Conservation (phyloP, 345 rosid species). For the Mallotus nudiflorus region DNA sequence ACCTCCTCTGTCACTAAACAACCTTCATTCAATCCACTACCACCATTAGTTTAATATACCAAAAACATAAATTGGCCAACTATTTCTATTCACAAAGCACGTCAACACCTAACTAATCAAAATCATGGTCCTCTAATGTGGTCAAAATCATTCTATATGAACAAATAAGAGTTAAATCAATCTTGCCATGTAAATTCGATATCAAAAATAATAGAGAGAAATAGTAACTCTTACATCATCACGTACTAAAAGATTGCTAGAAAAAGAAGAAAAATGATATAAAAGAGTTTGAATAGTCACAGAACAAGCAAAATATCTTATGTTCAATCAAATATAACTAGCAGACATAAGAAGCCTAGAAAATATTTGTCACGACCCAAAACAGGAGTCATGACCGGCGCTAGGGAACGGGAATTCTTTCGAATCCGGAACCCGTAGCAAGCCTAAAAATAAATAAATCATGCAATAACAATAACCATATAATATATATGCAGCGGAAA, state of each 20-base stretch:
- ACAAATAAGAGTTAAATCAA: background rate
- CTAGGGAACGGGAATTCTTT: no score
- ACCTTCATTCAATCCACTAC: no score
- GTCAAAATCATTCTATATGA: slow-evolving; percentile 35
- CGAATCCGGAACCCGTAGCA: no score
- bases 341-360: slow-evolving; percentile 3
- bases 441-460: no score
- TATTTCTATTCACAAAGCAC: no score
- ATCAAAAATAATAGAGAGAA: background rate
- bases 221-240: background rate
- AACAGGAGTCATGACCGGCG: no score
- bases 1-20: no score
- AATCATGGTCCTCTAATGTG: slow-evolving; percentile 33
- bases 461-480: no score
- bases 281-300: slow-evolving; percentile 82
- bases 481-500: no score
- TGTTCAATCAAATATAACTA: background rate
- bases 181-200: background rate
- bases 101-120: slow-evolving; percentile 17
- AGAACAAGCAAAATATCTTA: background rate
- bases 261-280: slow-evolving; percentile 66
- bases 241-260: slow-evolving; percentile 80
- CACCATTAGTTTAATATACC: no score
- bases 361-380: no score
- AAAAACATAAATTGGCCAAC: no score